Conservation (phyloP, 768 basidiomycete species). For the Tephrocybe sp. region DNA sequence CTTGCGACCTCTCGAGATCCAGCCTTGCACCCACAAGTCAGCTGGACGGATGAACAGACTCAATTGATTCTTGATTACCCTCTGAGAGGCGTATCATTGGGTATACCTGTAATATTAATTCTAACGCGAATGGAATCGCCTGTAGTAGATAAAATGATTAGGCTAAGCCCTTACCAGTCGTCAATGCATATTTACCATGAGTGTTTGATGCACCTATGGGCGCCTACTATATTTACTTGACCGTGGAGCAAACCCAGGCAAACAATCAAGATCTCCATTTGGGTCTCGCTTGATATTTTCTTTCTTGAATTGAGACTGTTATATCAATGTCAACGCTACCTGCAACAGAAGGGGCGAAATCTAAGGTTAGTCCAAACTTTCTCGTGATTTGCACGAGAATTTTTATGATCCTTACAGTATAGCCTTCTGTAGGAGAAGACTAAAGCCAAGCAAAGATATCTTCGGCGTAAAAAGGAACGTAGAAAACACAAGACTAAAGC, state of each 20-base stretch:
- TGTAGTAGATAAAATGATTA: neutral
- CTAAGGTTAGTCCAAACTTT: slow-evolving; percentile 13
- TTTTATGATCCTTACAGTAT: slow-evolving; percentile 20
- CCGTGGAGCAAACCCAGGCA: neutral
- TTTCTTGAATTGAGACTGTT: too few relatives aligned
- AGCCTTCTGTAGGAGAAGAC: slow-evolving; percentile 50
- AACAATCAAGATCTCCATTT: neutral
- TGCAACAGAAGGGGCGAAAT: neutral
- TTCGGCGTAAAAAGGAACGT: slow-evolving; percentile 68
- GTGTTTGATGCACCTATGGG: too few relatives aligned
- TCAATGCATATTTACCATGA: too few relatives aligned
- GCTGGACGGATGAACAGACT: too few relatives aligned
- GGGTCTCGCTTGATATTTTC: too few relatives aligned
- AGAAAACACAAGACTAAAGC: slow-evolving; percentile 42
- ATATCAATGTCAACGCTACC: slow-evolving; percentile 1
- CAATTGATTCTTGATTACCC: neutral
- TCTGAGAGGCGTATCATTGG: neutral
- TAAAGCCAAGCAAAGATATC: slow-evolving; percentile 68
- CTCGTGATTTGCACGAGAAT: neutral
- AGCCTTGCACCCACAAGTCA: neutral
- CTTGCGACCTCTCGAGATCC: neutral
- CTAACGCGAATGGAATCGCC: neutral
- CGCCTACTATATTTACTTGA: too few relatives aligned
- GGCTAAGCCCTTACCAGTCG: neutral
- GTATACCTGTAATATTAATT: neutral